A percentile compares a stretch with the other conserved stretches of the same genome.
These are phyloP conservation scores for Tetracentron sinense DNA, from an alignment of 164 flowering plant species.

Conservation along the genomic window DNA sequence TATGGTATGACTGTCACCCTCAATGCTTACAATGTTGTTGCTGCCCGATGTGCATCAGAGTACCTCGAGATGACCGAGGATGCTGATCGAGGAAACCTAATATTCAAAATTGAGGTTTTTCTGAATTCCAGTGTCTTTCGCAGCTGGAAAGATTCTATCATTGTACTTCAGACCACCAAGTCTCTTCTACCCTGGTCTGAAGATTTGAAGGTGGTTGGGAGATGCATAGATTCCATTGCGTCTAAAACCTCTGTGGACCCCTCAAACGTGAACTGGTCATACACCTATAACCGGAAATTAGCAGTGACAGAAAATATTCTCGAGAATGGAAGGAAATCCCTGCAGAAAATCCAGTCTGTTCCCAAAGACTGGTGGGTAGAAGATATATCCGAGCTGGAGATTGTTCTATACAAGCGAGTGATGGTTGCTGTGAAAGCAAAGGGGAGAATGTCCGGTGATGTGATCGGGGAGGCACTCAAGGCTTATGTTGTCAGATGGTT, in stretches of 20 bases:
- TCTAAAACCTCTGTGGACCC: constrained; percentile 82
- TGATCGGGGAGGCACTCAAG: constrained; percentile 79
- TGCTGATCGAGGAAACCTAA: constrained; percentile 67
- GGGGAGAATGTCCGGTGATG: constrained; percentile 67
- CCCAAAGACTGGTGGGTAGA: constrained; percentile 97
- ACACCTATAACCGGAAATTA: constrained; percentile 62
- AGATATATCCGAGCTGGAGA: constrained; percentile 83
- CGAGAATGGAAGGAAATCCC: constrained; percentile 28
- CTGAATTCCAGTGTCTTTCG: constrained; percentile 74
- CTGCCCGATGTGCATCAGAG: constrained; percentile 67
- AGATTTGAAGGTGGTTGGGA: constrained; percentile 70
- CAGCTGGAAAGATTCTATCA: constrained; percentile 91
- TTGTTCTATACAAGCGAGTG: constrained; percentile 69
- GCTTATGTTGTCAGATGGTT: constrained; percentile 74
- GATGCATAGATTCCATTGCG: constrained; percentile 86
- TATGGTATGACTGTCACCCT: constrained; percentile 90
- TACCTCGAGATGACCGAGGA: constrained; percentile 65
- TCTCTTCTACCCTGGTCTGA: constrained; percentile 77
- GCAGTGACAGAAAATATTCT: constrained; percentile 33
- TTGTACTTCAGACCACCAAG: constrained; percentile 73
- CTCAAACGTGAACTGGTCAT: constrained; percentile 70
- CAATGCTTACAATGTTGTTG: constrained; percentile 83
- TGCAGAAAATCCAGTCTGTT: constrained; percentile 35
- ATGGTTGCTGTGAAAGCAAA: constrained; percentile 71
- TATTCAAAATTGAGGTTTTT: constrained; percentile 80